phyloP scores from a whole-genome alignment of 345 rosid species.

The Euphorbia peplus region DNA sequence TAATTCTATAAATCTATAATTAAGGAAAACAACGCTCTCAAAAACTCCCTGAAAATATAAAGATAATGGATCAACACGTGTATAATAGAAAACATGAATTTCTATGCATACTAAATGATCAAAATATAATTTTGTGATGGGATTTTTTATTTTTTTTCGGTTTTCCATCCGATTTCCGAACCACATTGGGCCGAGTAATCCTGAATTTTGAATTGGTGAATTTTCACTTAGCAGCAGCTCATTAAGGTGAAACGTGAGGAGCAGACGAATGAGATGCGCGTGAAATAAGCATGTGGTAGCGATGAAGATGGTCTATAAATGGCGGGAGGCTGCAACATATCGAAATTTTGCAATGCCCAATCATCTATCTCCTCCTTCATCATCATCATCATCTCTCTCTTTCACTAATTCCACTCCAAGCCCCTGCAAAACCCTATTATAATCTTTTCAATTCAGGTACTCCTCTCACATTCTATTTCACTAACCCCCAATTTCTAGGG shows the following conservation, averaged over 20 bases:
- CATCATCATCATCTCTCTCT: conserved; percentile 8
- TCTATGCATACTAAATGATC: too few species aligned
- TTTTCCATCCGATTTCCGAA: too few species aligned
- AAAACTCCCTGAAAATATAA: too few species aligned
- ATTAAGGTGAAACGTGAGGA: neutral
- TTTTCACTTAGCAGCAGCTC: too few species aligned
- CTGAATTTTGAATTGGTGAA: too few species aligned
- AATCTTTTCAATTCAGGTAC: conserved; percentile 10
- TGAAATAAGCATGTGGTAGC: neutral
- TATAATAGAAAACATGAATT: too few species aligned
- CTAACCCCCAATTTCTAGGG: conserved; percentile 29
- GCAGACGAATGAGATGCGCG: conserved; percentile 21
- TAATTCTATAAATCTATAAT: too few species aligned
- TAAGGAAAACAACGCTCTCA: too few species aligned
- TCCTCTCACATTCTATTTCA: neutral
- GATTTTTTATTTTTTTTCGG: too few species aligned
- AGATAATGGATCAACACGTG: too few species aligned
- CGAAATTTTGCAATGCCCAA: conserved; percentile 25
- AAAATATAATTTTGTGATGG: too few species aligned
- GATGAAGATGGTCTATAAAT: conserved; percentile 33
- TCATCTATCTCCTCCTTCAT: conserved; percentile 24
- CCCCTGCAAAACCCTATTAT: conserved; percentile 29
- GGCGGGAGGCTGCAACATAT: conserved; percentile 33
- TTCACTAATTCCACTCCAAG: conserved; percentile 22
- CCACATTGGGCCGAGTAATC: too few species aligned